Conservation (phyloP, 352 stramenopile genomes). For the Pythium chondricola region DNA sequence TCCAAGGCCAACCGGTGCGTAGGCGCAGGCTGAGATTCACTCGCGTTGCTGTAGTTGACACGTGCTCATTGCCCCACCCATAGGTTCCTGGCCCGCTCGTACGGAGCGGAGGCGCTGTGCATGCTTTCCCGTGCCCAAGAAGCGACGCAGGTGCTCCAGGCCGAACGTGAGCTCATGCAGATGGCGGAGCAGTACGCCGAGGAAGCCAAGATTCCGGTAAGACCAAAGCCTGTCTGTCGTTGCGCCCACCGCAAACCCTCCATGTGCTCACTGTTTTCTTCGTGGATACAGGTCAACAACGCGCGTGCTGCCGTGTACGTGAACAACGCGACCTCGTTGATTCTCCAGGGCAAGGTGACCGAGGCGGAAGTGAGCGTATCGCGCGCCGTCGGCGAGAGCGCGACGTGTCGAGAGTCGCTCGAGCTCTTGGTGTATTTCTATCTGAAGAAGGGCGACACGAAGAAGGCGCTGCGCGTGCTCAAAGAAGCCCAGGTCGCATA, state of each 20-base stretch:
- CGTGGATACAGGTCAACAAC: conserved; percentile 37
- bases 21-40: too few relatives aligned
- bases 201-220: conserved; percentile 70
- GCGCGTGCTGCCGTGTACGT: conserved; percentile 76
- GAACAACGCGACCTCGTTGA: conserved; percentile 76
- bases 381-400: conserved; percentile 73
- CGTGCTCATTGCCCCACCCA: not conserved
- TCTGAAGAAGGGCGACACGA: conserved; percentile 84
- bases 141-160: conserved; percentile 67
- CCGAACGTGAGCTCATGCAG: conserved; percentile 62
- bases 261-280: too few relatives aligned
- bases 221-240: not conserved
- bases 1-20: conserved; percentile 63
- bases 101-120: conserved; percentile 86
- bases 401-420: conserved; percentile 76
- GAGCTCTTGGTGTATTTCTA: conserved; percentile 85
- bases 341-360: conserved; percentile 64
- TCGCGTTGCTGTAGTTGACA: not conserved
- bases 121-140: conserved; percentile 82
- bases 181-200: conserved; percentile 75
- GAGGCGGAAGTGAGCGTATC: conserved; percentile 83
- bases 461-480: conserved; percentile 81
- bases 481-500: conserved; percentile 73
- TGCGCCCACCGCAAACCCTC: too few relatives aligned
- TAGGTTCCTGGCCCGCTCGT: conserved; percentile 76